Conservation (phyloP, 208 protist genomes). For the Leishmania mexicana region DNA sequence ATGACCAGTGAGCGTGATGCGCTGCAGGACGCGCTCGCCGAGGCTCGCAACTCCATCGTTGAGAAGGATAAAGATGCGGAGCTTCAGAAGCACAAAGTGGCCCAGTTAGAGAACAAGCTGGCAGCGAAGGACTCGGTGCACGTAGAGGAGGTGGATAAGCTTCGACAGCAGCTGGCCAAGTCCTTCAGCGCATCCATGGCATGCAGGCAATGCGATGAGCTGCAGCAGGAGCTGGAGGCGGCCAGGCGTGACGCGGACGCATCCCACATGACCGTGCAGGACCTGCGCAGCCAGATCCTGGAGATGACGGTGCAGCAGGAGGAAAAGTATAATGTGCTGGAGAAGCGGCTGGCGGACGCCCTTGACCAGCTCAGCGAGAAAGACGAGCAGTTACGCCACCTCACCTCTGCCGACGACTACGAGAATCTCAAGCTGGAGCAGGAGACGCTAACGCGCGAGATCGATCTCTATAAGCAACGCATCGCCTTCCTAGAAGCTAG, state of each 20-base stretch:
- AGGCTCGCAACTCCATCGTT: constrained; percentile 41
- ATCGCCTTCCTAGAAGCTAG: constrained; percentile 40
- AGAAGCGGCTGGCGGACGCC: constrained; percentile 47
- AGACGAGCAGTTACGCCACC: constrained; percentile 34
- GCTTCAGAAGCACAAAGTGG: constrained; percentile 42
- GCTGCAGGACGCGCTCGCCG: constrained; percentile 45
- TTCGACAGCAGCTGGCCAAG: constrained; percentile 30
- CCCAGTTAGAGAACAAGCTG: constrained; percentile 25
- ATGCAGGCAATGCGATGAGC: constrained; percentile 24
- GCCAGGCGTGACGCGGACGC: constrained; percentile 20
- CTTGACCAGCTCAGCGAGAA: constrained; percentile 33
- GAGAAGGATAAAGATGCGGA: constrained; percentile 55
- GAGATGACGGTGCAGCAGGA: constrained; percentile 40
- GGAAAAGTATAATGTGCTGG: constrained; percentile 36
- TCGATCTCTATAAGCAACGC: constrained; percentile 38
- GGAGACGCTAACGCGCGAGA: constrained; percentile 45
- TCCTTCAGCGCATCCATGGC: constrained; percentile 20
- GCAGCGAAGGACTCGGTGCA: constrained; percentile 26
- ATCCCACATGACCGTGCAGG: constrained; percentile 28
- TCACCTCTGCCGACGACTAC: constrained; percentile 37
- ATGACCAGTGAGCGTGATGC: constrained; percentile 34
- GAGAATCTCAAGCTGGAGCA: constrained; percentile 42
- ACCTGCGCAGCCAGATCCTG: constrained; percentile 25
- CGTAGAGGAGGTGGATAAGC: constrained; percentile 15
- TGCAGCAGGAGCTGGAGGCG: constrained; percentile 33